Conservation (phyloP, 164 flowering plant species). For the Liquidambar formosana region DNA sequence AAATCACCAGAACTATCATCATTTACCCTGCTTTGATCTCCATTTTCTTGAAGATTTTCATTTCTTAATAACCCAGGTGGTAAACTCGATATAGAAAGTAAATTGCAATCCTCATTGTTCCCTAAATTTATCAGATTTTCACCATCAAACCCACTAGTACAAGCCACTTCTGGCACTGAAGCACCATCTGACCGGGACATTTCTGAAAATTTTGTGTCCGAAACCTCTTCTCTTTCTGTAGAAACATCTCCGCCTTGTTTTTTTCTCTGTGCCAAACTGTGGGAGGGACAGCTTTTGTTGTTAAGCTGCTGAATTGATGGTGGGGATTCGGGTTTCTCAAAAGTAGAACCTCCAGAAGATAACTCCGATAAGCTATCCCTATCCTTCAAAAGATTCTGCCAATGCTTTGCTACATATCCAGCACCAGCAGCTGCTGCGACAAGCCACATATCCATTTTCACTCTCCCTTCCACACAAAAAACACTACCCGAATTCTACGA, state of each 20-base stretch:
- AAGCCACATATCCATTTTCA: constrained; percentile 69
- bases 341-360: constrained; percentile 20
- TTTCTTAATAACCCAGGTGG: constrained; percentile 9
- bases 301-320: constrained; percentile 2
- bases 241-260: constrained; percentile 19
- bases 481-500: constrained; percentile 17
- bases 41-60: constrained; percentile 17
- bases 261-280: constrained; percentile 16
- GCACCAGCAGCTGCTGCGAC: constrained; percentile 76
- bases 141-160: constrained; percentile 26
- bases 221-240: constrained; percentile 11
- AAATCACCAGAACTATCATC: constrained; percentile 12
- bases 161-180: constrained; percentile 18
- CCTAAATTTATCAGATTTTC: constrained; percentile 19
- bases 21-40: constrained; percentile 5
- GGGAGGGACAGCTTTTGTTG: constrained; percentile 25
- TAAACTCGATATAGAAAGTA: constrained; percentile 26
- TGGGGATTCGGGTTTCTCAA: constrained; percentile 22
- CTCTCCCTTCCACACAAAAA: constrained; percentile 13
- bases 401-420: constrained; percentile 57
- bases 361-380: constrained; percentile 24
- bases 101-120: constrained; percentile 17
- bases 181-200: neutral
- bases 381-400: constrained; percentile 37
- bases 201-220: constrained; percentile 6